A percentile compares a stretch with the other conserved stretches of the same genome.
These are phyloP conservation scores for Candida maesae DNA, from an alignment of 805 yeast species.

Conservation along the genomic window DNA sequence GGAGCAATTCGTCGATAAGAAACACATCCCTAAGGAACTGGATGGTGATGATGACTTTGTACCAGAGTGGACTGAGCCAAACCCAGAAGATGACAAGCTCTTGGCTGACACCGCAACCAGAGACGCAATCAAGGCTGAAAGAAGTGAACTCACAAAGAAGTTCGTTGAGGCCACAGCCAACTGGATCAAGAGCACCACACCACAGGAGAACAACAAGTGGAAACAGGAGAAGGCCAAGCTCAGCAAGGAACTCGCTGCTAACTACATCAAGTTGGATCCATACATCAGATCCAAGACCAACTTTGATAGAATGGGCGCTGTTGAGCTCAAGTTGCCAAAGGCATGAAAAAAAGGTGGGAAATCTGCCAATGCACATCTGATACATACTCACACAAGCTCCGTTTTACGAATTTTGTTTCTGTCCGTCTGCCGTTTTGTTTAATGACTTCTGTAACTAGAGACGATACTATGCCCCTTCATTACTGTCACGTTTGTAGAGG, in stretches of 20 bases:
- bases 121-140: conserved; percentile 42
- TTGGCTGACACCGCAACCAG: conserved; percentile 43
- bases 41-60: conserved; percentile 70
- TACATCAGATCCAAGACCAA: conserved; percentile 74
- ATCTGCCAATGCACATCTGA: no score
- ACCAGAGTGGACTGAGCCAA: conserved; percentile 59
- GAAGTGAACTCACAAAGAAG: conserved; percentile 48
- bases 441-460: no score
- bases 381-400: no score
- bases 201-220: conserved; percentile 44
- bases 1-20: conserved; percentile 52
- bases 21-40: conserved; percentile 61
- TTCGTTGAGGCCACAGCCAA: conserved; percentile 63
- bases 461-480: no score
- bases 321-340: conserved; percentile 4
- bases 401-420: neutral
- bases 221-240: conserved; percentile 52
- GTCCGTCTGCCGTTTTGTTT: no score
- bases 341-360: neutral
- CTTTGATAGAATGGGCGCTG: conserved; percentile 68
- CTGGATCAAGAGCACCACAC: conserved; percentile 71
- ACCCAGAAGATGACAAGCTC: conserved; percentile 50
- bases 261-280: conserved; percentile 72
- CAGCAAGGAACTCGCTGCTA: conserved; percentile 50
- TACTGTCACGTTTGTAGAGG: no score